Evolutionary conservation across 2,329 filamentous ascomycete species (phyloP).

Genomic region (Ophiobolus disseminans): DNA sequence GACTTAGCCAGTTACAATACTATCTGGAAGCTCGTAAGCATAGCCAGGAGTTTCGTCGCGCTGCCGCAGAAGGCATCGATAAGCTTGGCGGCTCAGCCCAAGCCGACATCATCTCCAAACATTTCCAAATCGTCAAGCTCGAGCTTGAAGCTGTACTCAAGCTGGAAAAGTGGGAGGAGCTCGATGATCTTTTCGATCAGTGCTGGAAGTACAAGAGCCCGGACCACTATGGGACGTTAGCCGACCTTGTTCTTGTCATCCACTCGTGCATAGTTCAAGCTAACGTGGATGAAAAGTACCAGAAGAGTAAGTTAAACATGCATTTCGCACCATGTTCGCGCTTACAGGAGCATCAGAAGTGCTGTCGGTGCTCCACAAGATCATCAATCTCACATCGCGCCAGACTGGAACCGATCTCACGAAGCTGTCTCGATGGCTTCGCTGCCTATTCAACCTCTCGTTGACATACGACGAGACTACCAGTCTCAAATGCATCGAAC

Average conservation of each 20-base stretch:
- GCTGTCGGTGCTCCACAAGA: slow-evolving; percentile 61
- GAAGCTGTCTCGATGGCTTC: slow-evolving; percentile 77
- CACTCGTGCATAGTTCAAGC: slow-evolving; percentile 47
- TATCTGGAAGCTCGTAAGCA: slow-evolving; percentile 70
- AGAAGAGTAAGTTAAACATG: slow-evolving; percentile 31
- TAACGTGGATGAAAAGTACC: slow-evolving; percentile 37
- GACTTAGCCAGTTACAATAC: slow-evolving; percentile 61
- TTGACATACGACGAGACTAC: slow-evolving; percentile 64
- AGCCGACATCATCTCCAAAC: slow-evolving; percentile 66
- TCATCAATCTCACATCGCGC: slow-evolving; percentile 72
- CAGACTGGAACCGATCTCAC: slow-evolving; percentile 63
- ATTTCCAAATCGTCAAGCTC: slow-evolving; percentile 72
- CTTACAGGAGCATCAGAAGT: slow-evolving; percentile 21
- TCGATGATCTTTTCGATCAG: slow-evolving; percentile 65
- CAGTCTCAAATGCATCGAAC: slow-evolving; percentile 68
- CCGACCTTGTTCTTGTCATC: slow-evolving; percentile 56
- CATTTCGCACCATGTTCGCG: neutral
- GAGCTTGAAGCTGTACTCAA: slow-evolving; percentile 78
- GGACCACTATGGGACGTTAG: slow-evolving; percentile 55
- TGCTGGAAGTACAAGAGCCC: slow-evolving; percentile 46
- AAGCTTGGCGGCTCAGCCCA: slow-evolving; percentile 54
- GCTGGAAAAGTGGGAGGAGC: slow-evolving; percentile 71
- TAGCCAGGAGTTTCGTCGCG: slow-evolving; percentile 63
- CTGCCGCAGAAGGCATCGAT: slow-evolving; percentile 48
- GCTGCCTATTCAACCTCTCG: slow-evolving; percentile 75